These are phyloP conservation scores for Stentor coeruleus DNA, from an alignment of 73 alveolate species.

Conservation along the genomic window DNA sequence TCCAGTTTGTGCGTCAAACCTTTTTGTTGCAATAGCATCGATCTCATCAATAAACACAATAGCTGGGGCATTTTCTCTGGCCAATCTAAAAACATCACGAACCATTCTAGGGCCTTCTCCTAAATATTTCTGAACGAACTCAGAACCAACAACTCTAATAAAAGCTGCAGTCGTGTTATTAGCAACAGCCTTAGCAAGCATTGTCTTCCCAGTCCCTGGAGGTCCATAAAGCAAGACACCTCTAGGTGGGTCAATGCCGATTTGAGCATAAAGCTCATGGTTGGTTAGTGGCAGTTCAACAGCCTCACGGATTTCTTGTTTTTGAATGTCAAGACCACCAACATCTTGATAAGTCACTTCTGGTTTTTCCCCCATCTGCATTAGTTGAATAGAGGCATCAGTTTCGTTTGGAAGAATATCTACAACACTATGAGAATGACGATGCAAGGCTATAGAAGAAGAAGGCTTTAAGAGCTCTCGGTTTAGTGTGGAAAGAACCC, in stretches of 20 bases:
- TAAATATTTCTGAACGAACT: constrained; percentile 97
- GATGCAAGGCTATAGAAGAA: constrained; percentile 97
- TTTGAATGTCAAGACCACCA: constrained; percentile 98
- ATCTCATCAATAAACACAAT: constrained; percentile 99
- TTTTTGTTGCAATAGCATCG: constrained; percentile 95
- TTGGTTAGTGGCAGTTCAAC: constrained; percentile 97
- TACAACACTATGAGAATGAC: constrained; percentile 98
- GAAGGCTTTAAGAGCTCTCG: constrained; percentile 96
- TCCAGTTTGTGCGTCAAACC: constrained; percentile 96
- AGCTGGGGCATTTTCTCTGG: constrained; percentile 98
- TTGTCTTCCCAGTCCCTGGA: constrained; percentile 99
- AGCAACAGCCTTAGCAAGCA: constrained; percentile 99
- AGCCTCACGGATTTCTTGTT: constrained; percentile 99
- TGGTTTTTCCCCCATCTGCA: constrained; percentile 97
- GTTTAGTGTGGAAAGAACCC: constrained; percentile 98
- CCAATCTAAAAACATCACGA: constrained; percentile 98
- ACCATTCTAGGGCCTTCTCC: constrained; percentile 99
- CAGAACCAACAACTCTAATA: constrained; percentile 97
- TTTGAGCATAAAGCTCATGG: constrained; percentile 98
- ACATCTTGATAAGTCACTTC: constrained; percentile 97
- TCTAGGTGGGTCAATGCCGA: constrained; percentile 99
- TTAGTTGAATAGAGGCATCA: constrained; percentile 91
- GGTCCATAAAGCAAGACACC: constrained; percentile 99
- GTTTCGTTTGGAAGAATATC: constrained; percentile 99
- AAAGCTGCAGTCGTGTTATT: constrained; percentile 96